Base-by-base conservation (phyloP, 1,284 basidiomycete genomes). In the Cryptococcus floricola region DNA sequence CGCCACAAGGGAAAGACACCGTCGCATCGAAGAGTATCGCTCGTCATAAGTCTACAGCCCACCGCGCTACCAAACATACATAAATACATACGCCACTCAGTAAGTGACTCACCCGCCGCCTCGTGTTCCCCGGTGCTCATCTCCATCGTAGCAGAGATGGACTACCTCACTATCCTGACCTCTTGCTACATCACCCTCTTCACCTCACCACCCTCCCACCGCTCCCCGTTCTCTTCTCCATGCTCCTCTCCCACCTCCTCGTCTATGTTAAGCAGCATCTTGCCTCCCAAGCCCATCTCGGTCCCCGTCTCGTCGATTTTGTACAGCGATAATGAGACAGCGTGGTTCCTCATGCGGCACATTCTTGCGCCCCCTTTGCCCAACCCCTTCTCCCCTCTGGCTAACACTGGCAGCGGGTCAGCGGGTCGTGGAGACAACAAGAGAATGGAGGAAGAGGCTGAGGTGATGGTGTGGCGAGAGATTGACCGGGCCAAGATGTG, bases 101-200 rank as follows among this genome's bases (percentile, higher is more conserved):
- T 34, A 34, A 6, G 31, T 34, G 31, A 34, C 31, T 34, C 31
- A 34, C 31, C 10, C 31, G 5, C 31, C 31, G 5, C 39, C 42
- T 44, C 14, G 42, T 19, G 18, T 25, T 3, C 19, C 10, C 2
- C 18, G 6, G 18, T 9, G n/a, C 42, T 19, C 18, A 25, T n/a
- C 42, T n/a, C 10, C 43, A 16, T 23, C 52, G 34, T 12, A 18
- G 31, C 19, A 39, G 42, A 25, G 7, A 60, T 75, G 73, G 70
- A 73, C 63, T 75, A 75, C 62, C 66, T 75, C 48, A 70, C 65
- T 7, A 65, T 73, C 48, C 61, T 75, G 52, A 58, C 69, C 44
- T 66, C 68, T 23, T 63, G 66, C 27, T 68, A 65, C 4, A 59
- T 75, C 9, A 58, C 69, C 23, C 63, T 75, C 31, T 75, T 75